Conservation (phyloP, 2,329 filamentous ascomycete genomes). For the Sporothrix mexicana region DNA sequence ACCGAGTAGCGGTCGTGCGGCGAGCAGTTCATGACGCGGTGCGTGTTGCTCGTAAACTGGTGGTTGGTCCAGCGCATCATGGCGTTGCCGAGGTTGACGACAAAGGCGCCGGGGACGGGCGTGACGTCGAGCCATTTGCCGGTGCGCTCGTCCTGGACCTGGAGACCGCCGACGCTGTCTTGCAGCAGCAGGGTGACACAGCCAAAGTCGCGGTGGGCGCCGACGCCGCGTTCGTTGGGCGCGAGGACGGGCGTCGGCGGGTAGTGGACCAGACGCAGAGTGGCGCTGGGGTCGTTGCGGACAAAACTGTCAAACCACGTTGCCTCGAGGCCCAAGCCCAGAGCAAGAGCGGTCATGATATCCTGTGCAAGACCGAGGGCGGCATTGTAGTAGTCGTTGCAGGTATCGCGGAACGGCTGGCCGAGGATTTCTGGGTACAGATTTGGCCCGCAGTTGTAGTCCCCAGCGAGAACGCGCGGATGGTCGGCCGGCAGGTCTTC, state of each 20-base stretch:
- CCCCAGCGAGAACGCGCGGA: not conserved
- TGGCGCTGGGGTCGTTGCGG: slow-evolving; percentile 49
- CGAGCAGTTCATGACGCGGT: slow-evolving; percentile 44
- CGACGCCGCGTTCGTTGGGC: slow-evolving; percentile 40
- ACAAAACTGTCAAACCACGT: slow-evolving; percentile 51
- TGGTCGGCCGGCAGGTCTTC: slow-evolving; percentile 20
- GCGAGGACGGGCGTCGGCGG: slow-evolving; percentile 47
- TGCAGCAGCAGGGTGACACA: slow-evolving; percentile 60
- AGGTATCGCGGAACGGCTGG: slow-evolving; percentile 46
- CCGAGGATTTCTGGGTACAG: slow-evolving; percentile 4
- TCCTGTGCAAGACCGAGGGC: slow-evolving; percentile 46
- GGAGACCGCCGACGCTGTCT: slow-evolving; percentile 54
- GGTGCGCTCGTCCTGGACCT: slow-evolving; percentile 42
- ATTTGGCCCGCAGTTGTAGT: slow-evolving; percentile 29
- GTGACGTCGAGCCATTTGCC: slow-evolving; percentile 54
- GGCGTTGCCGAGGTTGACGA: slow-evolving; percentile 59
- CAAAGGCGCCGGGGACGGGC: slow-evolving; percentile 53
- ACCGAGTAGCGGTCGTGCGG: slow-evolving; percentile 24
- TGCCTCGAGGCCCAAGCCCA: slow-evolving; percentile 49
- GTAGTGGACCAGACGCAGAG: slow-evolving; percentile 57
- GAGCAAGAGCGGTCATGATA: slow-evolving; percentile 50
- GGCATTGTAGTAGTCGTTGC: slow-evolving; percentile 50
- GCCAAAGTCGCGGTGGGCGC: slow-evolving; percentile 61
- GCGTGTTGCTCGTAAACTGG: slow-evolving; percentile 59
- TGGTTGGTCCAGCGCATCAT: slow-evolving; percentile 58